Base-by-base conservation (phyloP, 176 grass and related monocot genomes). In the Oryza punctata region DNA sequence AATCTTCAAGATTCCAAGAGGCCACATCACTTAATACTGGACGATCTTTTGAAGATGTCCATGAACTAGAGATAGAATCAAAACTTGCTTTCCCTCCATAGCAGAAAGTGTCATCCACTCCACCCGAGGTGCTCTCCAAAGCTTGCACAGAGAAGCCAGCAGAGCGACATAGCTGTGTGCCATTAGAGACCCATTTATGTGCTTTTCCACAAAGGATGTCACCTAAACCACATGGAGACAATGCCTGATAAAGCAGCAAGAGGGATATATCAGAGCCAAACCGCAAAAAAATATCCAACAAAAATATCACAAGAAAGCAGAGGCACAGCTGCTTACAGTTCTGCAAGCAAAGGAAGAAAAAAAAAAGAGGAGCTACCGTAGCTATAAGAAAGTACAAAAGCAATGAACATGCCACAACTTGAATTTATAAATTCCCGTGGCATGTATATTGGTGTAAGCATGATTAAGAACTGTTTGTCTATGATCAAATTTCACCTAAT, bases 11-110 rank as follows among this genome's bases (percentile, higher is more conserved):
- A 41, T 65, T 75, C 83, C 88, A 88, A 54, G 89, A 78, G 70
- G 78, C 63, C 59, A 76, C 75, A 73, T 32, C 27, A 72, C 78
- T 85, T 80, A 90, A 85, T 65, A 67, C 44, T 77, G 91, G 78
- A 65, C 74, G 78, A 2, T 87, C 83, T 85, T 90, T 85, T 67
- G 85, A 75, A 74, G 87, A 81, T 46, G 71, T 89, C 91, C 91
- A 99, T 74, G 91, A 92, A 64, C 91, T 63, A 25, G 93, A 85
- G 78, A 99, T 92, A 19, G 96, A 94, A 75, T 87, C 87, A 21
- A 99, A 75, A 85, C 91, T 96, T 90, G 79, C 83, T 93, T 99
- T 99, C 70, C 93, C 91, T 32, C 93, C 93, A 89, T 99, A 99
- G 80, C 96, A 96, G 87, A 99, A 96, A 67, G 68, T 76, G n/a